Evolutionary conservation across 345 rosid genomes (phyloP), one percentile per base, ranked within the genome.

Genomic region (Aquilaria yunnanensis): DNA sequence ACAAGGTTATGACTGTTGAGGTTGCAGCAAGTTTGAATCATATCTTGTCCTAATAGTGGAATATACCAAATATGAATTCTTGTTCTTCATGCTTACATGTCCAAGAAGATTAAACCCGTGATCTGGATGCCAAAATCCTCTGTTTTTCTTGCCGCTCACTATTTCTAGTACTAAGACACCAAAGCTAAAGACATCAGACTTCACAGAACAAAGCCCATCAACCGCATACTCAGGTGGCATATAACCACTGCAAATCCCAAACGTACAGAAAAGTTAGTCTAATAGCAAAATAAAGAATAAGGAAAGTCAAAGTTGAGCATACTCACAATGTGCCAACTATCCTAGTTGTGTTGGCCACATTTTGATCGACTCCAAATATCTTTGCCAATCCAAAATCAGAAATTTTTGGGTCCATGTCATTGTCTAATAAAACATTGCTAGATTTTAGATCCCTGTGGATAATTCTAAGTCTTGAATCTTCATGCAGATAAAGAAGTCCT

Each of bases 371-470:
- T 57, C 69, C 69, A 29, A 57, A 66, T 48, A 43, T 58, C 51
- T 55, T 57, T 12, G 69, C 69, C 69, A 51, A 0, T 56, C 69
- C 63, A 50, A 66, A 66, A 50, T 66, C 69, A 6, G 69, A 57
- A 34, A 66, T 58, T 50, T 66, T 51, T 0, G 69, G 63, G 23
- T 41, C 58, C 63, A 66, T 66, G 41, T 66, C 51, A 1, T 41
- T 51, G 12, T 66, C 69, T 33, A 66, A 62, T 9, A 66, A 57
- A 29, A 66, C 57, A 30, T 66, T 66, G 30, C 69, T 66, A 41
- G 69, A 9, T 66, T 66, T 66, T 2, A 58, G 32, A 56, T 66
- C 69, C 31, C 69, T 66, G 11, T 66, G 69, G 10, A 66, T 66
- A 14, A 58, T 66, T 43, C 69, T 51, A 10, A 66, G 51, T 11